Base-by-base conservation (phyloP, 768 basidiomycete genomes). In the Lactifluus hygrophoroides region DNA sequence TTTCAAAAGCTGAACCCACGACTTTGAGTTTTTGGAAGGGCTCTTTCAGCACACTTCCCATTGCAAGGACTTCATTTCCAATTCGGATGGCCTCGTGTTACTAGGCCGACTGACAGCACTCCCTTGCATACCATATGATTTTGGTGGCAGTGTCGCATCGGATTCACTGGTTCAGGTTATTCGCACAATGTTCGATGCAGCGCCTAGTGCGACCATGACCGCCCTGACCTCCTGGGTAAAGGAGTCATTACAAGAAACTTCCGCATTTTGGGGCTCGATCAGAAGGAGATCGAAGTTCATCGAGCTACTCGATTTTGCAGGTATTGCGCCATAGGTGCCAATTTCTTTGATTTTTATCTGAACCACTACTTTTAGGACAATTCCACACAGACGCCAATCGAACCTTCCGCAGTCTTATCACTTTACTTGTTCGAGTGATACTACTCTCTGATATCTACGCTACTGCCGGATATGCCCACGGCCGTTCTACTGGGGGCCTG, bases 1-100 rank as follows among this genome's bases (percentile, higher is more conserved):
- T n/a, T 44, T 14, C 27, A 23, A 34, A 21, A 60, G 8, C 42
- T 54, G 21, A 56, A 56, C 44, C 51, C 45, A 45, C 34, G 59
- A n/a, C 38, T 51, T 34, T 11, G 65, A 94, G 91, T 94, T 96
- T 71, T 78, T 94, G 54, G 92, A 94, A 70, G 94, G 96, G 6
- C 78, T 98, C 42, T 94, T 98, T 75, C 93, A 94, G 66, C 94
- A 95, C 68, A 78, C 84, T 1, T 82, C 84, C 23, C 90, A 97
- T 70, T 90, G 90, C 75, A 84, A 84, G 63, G 95, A 97, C 65
- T 97, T 97, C 69, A 82, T 96, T 59, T 74, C 79, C 47, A 77
- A 80, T 60, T 77, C 85, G 5, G 81, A 94, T 66, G 83, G 90
- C 48, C 77, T 97, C 40, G 75, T 84, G 62, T 76, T 80, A 64